Base-by-base conservation (phyloP, 2,329 filamentous ascomycete species). In the Aspergillus vadensis region DNA sequence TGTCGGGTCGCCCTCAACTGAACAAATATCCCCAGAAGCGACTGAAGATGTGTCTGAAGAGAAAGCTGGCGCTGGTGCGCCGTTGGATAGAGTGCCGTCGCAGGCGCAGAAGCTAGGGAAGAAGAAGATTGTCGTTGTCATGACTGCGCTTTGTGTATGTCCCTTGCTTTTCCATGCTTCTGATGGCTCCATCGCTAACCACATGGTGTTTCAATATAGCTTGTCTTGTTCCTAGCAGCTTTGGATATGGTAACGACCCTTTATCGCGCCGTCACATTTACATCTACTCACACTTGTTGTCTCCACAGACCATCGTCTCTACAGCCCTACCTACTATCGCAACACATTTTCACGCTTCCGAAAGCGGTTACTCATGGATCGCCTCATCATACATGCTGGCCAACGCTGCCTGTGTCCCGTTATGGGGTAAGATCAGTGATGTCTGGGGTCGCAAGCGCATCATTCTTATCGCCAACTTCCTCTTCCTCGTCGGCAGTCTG, bases 401-500 rank as follows among this genome's bases (percentile, higher is more conserved):
- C 55, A 79, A 80, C 65, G 76, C 80, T 21, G 72, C 79, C 14
- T 77, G 82, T 19, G 83, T 83, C 2, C 84, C 84, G 2, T 78
- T 84, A 32, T 88, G 85, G 84, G 85, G 85, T 21, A 88, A 88
- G 68, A 75, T 88, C 21, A 86, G 84, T 48, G 88, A 90, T 65
- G 89, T 90, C 60, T 89, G 85, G 76, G 87, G 88, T 2, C 80
- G 88, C 43, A 90, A 89, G 67, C 83, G 82, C 12, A 81, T 88
- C 52, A 76, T 90, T 30, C 75, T 90, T 14, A 66, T 83, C 3
- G 86, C 86, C 17, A 87, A 88, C 60, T 74, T 81, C 17, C 75
- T 87, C 23, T 90, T 90, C 76, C 81, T 89, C 57, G 72, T 86
- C 15, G 86, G 85, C 23, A 87, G 84, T 36, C 73, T 88, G 56